Base-by-base conservation (phyloP, 1,284 basidiomycete species). In the Malassezia arunalokei region DNA sequence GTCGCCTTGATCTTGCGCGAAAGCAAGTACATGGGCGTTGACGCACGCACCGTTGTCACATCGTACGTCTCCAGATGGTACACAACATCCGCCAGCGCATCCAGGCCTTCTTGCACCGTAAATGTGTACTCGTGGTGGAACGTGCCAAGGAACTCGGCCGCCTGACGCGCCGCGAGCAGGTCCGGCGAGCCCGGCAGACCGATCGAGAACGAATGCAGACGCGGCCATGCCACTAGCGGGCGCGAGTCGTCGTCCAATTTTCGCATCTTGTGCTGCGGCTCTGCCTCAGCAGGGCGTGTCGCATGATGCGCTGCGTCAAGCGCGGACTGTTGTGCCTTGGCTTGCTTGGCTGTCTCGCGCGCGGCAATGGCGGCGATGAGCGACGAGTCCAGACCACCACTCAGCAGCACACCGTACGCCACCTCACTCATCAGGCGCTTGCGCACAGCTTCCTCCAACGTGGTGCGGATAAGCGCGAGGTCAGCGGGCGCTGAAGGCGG, bases 391-490 rank as follows among this genome's bases (percentile, higher is more conserved):
- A 99, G 78, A 46, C 94, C 94, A 54, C 94, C 94, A 56, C 86
- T 89, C 49, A 99, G 80, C 38, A 98, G 79, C 9, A 99, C 94
- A 64, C 94, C 94, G 68, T 95, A 99, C 9, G 94, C 94, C 2
- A 98, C 94, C 76, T 99, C 94, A 49, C 87, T 89, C 94, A 99
- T 99, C 51, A 99, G 77, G 50, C 94, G 81, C 77, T 98, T 99
- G 66, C 84, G 82, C 40, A 98, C 94, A 9, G 94, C 88, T 47
- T 80, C 83, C 76, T 98, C 94, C 33, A 99, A 80, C 0, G 84
- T 79, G 73, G 87, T 83, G 32, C 74, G 73, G 47, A 76, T 66
- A 31, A 60, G 49, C 15, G 78, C 83, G 54, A 86, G 77, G 74
- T 98, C 83, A 15, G 79, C 81, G 6, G 80, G 70, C 43, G 77